Base-by-base conservation (phyloP, 345 rosid genomes). In the Salix koriyanagi region DNA sequence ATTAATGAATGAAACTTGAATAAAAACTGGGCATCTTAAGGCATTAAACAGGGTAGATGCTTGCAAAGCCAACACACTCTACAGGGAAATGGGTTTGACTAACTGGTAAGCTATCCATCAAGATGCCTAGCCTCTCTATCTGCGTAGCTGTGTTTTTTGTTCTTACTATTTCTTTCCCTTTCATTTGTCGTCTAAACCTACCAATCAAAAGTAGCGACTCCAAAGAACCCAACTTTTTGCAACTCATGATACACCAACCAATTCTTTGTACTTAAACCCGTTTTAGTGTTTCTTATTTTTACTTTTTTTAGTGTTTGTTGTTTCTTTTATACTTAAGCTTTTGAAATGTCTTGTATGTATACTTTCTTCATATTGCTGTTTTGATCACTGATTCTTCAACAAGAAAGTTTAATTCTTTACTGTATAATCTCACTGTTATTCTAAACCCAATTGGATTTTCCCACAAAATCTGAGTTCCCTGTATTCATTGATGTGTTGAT, bases 21-120 rank as follows among this genome's bases (percentile, higher is more conserved):
- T 2, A n/a, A 48, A 79, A 42, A 67, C 30, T 71, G 32, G 83
- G 86, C 66, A 81, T 84, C 84, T 7, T 65, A 42, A 42, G 65
- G 76, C 73, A 76, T 79, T 52, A 32, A 28, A 30, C 21, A 3
- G 44, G 28, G 76, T n/a, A 80, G 84, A 87, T 77, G 83, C 85
- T 79, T 68, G 64, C 46, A 6, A 44, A 37, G 74, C 66, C 42
- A 67, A 61, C 62, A 39, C 50, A 67, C 62, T 46, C 50, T 2
- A 5, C 30, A n/a, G 61, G 28, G 61, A 48, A 69, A 77, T 85
- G 87, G 83, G 79, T 74, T 83, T 85, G 86, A 85, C 90, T 58
- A 23, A 80, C 75, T 71, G 90, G 84, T 83, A 80, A 5, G 23
- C 28, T 4, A 58, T 56, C 62, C 28, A 10, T 9, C 26, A 56